Percentiles rank a stretch among this genome's conserved stretches.
These are phyloP conservation scores for Chytriomyces hyalinus DNA, from an alignment of 192 early-diverging fungal species.

Conservation along the genomic window DNA sequence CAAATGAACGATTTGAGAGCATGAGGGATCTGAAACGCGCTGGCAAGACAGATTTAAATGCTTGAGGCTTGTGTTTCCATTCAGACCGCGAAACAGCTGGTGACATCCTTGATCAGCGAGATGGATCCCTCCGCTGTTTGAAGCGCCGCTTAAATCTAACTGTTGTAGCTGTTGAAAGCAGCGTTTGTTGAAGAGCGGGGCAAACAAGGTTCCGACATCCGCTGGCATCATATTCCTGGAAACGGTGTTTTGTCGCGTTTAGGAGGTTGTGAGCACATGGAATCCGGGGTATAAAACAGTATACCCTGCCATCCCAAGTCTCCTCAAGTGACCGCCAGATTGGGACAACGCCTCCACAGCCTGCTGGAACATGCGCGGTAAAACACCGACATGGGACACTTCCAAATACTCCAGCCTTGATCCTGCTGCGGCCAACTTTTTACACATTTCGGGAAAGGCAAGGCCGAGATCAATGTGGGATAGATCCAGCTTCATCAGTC, in stretches of 20 bases:
- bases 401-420: not conserved
- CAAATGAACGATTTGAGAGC: not conserved
- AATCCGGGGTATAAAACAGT: not conserved
- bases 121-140: too few species aligned
- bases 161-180: not conserved
- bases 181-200: not conserved
- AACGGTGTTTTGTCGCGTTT: not conserved
- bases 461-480: not conserved
- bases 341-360: not conserved
- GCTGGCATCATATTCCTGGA: constrained; percentile 1
- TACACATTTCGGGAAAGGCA: constrained; percentile 1
- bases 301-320: not conserved
- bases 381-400: not conserved
- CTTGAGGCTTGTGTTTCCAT: not conserved
- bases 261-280: not conserved
- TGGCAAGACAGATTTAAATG: constrained; percentile 1
- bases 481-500: not conserved
- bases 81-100: not conserved
- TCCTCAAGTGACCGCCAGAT: not conserved
- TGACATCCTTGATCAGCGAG: not conserved
- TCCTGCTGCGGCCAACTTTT: not conserved
- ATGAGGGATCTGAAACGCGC: not conserved
- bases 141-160: too few species aligned
- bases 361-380: not conserved
- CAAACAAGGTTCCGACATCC: not conserved